Evolutionary conservation across 2,329 filamentous ascomycete genomes (phyloP).

Genomic region (Chaetomium olivaceum): DNA sequence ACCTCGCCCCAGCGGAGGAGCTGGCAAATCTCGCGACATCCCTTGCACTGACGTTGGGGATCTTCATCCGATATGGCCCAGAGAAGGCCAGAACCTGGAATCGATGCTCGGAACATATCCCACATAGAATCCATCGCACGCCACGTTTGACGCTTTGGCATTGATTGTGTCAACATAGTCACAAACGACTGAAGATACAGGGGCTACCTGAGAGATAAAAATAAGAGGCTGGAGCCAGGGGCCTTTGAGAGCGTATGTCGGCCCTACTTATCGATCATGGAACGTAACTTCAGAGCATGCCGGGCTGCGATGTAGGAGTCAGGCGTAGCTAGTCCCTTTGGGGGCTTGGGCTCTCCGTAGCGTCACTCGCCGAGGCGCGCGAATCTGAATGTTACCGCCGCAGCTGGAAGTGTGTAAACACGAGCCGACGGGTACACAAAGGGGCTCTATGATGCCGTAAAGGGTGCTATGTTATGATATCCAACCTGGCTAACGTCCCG

Average conservation of each 20-base stretch:
- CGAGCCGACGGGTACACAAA: not conserved
- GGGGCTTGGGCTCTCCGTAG: constrained; percentile 2
- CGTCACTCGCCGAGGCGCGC: not conserved
- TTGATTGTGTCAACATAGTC: constrained; percentile 12
- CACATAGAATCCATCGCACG: constrained; percentile 14
- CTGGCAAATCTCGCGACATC: constrained; percentile 27
- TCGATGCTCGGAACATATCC: constrained; percentile 1
- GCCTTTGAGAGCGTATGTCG: not conserved
- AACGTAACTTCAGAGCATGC: not conserved
- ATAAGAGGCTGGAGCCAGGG: not conserved
- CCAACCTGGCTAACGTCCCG: not conserved
- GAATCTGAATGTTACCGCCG: not conserved
- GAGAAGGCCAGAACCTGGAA: constrained; percentile 15
- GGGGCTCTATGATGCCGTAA: not conserved
- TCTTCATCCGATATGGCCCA: constrained; percentile 25
- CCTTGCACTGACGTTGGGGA: constrained; percentile 28
- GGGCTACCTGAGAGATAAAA: not conserved
- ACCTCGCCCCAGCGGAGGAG: constrained; percentile 32
- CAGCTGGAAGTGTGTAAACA: not conserved
- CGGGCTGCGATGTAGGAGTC: not conserved
- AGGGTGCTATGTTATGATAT: not conserved
- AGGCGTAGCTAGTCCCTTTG: not conserved
- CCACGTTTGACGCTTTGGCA: constrained; percentile 6
- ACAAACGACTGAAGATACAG: not conserved
- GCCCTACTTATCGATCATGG: not conserved